These are phyloP conservation scores for Botrytis hyacinthi DNA, from an alignment of 2,329 filamentous ascomycete species.

Conservation along the genomic window DNA sequence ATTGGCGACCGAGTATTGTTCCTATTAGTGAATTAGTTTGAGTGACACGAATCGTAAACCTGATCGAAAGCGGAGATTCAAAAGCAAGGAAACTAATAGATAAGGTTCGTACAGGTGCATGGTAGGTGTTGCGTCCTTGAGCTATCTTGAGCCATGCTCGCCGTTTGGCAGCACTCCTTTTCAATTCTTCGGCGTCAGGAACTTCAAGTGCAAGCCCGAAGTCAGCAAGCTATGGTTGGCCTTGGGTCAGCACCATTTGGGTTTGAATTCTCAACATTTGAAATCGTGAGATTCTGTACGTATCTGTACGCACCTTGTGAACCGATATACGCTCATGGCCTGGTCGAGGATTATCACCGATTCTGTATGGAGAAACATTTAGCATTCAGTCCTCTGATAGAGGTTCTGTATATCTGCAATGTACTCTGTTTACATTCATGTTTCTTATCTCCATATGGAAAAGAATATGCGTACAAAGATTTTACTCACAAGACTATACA, in stretches of 20 bases:
- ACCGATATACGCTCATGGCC: constrained; percentile 2
- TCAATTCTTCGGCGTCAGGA: neutral
- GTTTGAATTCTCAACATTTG: neutral
- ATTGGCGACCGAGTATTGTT: neutral
- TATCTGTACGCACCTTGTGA: neutral
- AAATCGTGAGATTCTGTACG: neutral
- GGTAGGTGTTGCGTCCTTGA: neutral
- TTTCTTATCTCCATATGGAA: neutral
- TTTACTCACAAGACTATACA: constrained; percentile 6
- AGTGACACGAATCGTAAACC: neutral
- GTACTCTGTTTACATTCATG: neutral
- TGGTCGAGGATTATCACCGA: neutral
- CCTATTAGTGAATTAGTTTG: neutral
- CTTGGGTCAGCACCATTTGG: neutral
- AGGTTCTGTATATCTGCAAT: neutral
- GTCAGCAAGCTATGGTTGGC: constrained; percentile 4
- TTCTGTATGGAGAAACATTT: neutral
- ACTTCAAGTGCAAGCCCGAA: constrained; percentile 9
- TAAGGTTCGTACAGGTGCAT: neutral
- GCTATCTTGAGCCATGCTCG: neutral
- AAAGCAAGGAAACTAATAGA: neutral
- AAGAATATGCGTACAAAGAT: neutral
- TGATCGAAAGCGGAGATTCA: neutral
- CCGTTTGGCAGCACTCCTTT: neutral
- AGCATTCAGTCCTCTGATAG: neutral